Evolutionary conservation across 176 grass and related monocot species (phyloP).

Genomic region (Cenchrus americanus): DNA sequence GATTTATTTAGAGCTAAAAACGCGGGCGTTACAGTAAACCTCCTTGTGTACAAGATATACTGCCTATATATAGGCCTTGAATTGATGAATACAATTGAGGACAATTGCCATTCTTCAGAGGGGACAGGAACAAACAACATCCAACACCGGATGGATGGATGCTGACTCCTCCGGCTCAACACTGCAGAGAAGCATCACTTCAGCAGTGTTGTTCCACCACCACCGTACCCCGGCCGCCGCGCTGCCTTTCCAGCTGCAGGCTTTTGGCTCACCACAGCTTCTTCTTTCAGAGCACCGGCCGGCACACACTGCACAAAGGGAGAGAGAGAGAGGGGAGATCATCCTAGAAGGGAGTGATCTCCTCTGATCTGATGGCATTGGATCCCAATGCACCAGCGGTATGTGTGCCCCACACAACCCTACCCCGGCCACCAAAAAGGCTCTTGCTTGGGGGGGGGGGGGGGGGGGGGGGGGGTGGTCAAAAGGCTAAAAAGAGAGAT

Average conservation of each 20-base stretch:
- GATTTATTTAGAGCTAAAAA: too few species aligned
- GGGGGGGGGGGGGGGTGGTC: conserved; percentile 45
- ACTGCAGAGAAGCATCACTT: background rate
- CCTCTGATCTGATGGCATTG: conserved; percentile 27
- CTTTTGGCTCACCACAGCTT: conserved; percentile 29
- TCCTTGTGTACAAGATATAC: too few species aligned
- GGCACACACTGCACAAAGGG: background rate
- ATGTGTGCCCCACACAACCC: background rate
- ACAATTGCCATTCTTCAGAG: too few species aligned
- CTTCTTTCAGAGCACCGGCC: background rate
- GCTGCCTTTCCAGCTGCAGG: conserved; percentile 42
- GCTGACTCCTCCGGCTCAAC: too few species aligned
- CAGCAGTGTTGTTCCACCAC: background rate
- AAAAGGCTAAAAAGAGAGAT: conserved; percentile 46
- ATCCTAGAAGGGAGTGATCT: conserved; percentile 33
- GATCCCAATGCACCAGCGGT: conserved; percentile 44
- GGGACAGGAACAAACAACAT: background rate
- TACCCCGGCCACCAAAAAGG: conserved; percentile 9
- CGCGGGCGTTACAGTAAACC: too few species aligned
- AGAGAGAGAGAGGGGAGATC: conserved; percentile 20
- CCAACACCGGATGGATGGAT: background rate
- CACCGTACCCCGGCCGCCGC: too few species aligned
- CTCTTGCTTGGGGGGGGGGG: background rate
- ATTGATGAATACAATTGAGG: too few species aligned
- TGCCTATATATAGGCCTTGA: too few species aligned